Evolutionary conservation across 345 rosid species (phyloP), one percentile per base, ranked within the genome.

Genomic region (Dipteronia sinensis): DNA sequence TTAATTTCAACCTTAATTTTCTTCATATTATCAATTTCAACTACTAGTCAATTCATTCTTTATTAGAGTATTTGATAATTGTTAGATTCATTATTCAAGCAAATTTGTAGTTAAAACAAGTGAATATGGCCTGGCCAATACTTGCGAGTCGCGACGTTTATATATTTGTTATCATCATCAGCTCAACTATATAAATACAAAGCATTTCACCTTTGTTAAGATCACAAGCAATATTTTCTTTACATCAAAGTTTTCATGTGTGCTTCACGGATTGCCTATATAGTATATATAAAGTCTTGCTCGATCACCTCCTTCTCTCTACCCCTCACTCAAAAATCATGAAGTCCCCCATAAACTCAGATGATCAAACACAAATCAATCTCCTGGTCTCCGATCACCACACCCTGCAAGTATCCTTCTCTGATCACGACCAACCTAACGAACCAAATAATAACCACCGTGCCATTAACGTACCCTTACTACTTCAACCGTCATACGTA

Each of bases 401-500:
- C 27, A 19, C n/a, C 5, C 58, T 53, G 58, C 58, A 5, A 16
- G 40, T 74, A 10, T 67, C 74, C 16, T 59, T 73, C 4, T 25
- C 69, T n/a, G 3, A 69, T 17, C 38, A 34, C 38, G 38, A 34
- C 38, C 75, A 56, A 65, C 51, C 46, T 25, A 16, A 46, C 10
- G 71, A 38, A n/a, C 3, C 64, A 40, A 12, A 42, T 15, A 44
- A 42, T 7, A 42, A 42, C 46, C 46, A 58, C 8, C 76, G 29
- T 3, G 51, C 10, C 1, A 56, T 56, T 20, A 63, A 22, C n/a
- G 22, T 31, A 7, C 87, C 86, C 17, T 82, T 85, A 65, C 84
- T 82, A 13, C 79, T 73, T 22, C 87, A 76, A 65, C 80, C 79
- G 10, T 76, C 86, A 3, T 84, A 77, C 46, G 73, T 82, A 3